Evolutionary conservation across 805 yeast species (phyloP).

Genomic region (Saturnispora halmiae): DNA sequence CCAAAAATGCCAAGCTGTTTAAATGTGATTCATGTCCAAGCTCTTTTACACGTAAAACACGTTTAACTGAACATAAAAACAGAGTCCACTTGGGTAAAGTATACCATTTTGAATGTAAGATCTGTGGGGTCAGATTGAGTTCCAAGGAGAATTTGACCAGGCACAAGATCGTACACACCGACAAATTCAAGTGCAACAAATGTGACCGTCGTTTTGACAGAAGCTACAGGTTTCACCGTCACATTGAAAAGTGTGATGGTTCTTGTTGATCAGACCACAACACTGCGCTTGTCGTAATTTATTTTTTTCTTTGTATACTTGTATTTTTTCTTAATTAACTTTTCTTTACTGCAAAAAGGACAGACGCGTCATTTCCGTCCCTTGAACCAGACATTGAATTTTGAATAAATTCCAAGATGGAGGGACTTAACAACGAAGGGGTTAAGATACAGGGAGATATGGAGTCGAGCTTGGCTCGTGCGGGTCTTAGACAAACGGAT

Average conservation of each 20-base stretch:
- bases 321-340: background rate
- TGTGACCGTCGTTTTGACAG: constrained; percentile 24
- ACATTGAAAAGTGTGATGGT: constrained; percentile 17
- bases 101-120: constrained; percentile 16
- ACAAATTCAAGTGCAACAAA: constrained; percentile 19
- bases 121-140: constrained; percentile 19
- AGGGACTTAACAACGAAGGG: constrained; percentile 4
- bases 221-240: constrained; percentile 20
- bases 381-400: too few relatives aligned
- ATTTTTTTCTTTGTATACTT: background rate
- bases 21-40: constrained; percentile 19
- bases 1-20: constrained; percentile 14
- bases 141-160: constrained; percentile 24
- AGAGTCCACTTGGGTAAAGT: constrained; percentile 20
- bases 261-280: background rate
- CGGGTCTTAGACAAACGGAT: constrained; percentile 26
- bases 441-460: background rate
- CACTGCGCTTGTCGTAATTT: background rate
- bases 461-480: background rate
- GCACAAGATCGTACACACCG: constrained; percentile 24
- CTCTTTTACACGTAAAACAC: constrained; percentile 23
- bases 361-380: constrained; percentile 2
- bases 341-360: too few relatives aligned
- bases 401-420: constrained; percentile 7
- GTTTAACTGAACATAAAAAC: constrained; percentile 21